These are phyloP conservation scores for Yarrowia bubula DNA, from an alignment of 805 yeast genomes.

Conservation along the genomic window DNA sequence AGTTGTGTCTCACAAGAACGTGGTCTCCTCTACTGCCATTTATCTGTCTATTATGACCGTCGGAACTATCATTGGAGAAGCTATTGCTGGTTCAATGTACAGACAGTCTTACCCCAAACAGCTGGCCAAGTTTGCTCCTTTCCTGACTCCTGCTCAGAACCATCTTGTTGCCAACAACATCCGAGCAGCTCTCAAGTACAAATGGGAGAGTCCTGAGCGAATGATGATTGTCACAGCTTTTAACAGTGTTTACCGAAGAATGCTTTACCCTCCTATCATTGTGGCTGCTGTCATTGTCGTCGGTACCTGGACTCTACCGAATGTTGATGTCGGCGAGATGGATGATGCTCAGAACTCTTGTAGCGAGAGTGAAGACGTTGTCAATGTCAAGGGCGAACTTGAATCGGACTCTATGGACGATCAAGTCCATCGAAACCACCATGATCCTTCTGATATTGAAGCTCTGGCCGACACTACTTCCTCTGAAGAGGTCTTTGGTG, in stretches of 20 bases:
- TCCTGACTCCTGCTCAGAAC: not conserved
- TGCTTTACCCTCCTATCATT: slow-evolving; percentile 24
- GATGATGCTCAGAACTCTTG: not conserved
- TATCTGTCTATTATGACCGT: slow-evolving; percentile 57
- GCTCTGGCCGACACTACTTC: not conserved
- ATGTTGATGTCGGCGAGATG: not conserved
- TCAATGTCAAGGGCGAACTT: not conserved
- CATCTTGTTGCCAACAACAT: not conserved
- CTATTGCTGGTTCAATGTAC: slow-evolving; percentile 72
- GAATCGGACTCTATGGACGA: not conserved
- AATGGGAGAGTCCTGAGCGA: slow-evolving; percentile 18
- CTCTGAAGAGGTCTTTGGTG: not conserved
- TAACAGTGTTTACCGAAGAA: slow-evolving; percentile 20
- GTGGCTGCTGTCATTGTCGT: slow-evolving; percentile 21
- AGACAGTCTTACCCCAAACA: slow-evolving; percentile 53
- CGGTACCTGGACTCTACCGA: slow-evolving; percentile 1
- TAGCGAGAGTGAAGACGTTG: not conserved
- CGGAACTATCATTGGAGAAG: slow-evolving; percentile 62
- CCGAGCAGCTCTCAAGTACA: not conserved
- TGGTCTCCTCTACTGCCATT: slow-evolving; percentile 60
- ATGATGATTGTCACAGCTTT: slow-evolving; percentile 17
- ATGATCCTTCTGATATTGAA: not conserved
- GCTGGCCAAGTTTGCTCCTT: not conserved
- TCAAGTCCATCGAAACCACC: not conserved
- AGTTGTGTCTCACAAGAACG: slow-evolving; percentile 57